phyloP scores from a whole-genome alignment of 2,329 filamentous ascomycete species.

The Cladosporium austrohemisphaericum region DNA sequence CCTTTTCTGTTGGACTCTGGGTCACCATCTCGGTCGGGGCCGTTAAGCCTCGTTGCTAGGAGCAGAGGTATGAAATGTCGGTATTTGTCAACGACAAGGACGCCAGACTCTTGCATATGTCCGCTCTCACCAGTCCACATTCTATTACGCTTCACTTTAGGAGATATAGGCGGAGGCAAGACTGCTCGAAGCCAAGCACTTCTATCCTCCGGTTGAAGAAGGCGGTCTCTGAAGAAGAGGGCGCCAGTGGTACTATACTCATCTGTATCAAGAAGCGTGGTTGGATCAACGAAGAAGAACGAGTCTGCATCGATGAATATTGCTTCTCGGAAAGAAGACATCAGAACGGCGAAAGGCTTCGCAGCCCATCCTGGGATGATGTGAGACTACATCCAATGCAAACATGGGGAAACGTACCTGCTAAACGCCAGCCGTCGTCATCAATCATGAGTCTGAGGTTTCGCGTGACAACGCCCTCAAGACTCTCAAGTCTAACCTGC shows the following conservation, averaged over 20 bases:
- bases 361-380: conserved; percentile 39
- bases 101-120: conserved; percentile 45
- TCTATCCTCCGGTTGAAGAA: too few relatives aligned
- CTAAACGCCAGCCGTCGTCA: conserved; percentile 42
- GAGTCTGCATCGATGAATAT: conserved; percentile 47
- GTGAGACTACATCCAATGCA: neutral
- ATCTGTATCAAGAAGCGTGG: conserved; percentile 38
- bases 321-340: conserved; percentile 46
- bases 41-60: conserved; percentile 40
- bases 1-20: conserved; percentile 37
- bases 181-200: too few relatives aligned
- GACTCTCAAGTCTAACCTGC: conserved; percentile 39
- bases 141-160: conserved; percentile 37
- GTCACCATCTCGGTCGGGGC: conserved; percentile 43
- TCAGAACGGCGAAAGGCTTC: conserved; percentile 46
- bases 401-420: conserved; percentile 16
- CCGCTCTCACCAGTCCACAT: conserved; percentile 37
- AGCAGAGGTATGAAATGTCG: conserved; percentile 44
- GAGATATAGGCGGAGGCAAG: too few relatives aligned
- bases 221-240: conserved; percentile 45
- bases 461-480: conserved; percentile 43
- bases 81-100: conserved; percentile 47
- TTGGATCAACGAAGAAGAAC: conserved; percentile 43
- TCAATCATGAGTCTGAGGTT: conserved; percentile 44
- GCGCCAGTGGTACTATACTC: conserved; percentile 41